Base-by-base conservation (phyloP, 495 filamentous ascomycete genomes). In the Evernia prunastri region DNA sequence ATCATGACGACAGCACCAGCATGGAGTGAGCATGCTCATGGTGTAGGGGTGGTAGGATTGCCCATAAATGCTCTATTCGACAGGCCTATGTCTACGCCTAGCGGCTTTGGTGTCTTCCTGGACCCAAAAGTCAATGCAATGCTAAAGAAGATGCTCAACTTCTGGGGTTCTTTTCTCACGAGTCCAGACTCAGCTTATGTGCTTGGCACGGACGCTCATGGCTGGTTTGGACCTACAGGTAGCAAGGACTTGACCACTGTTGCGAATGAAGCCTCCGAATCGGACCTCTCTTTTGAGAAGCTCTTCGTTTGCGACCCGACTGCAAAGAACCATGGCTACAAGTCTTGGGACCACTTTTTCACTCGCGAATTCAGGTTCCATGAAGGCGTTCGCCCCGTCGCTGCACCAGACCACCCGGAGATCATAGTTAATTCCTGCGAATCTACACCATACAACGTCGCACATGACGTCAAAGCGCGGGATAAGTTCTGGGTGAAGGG, bases 311-410 rank as follows among this genome's bases (percentile, higher is more conserved):
- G 82, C 66, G 78, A 87, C 33, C 79, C 82, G 0, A 66, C 63
- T 0, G 66, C 76, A 3, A 71, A 74, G 54, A 66, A 87, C 65
- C 75, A 82, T 70, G 88, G 88, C 27, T 79, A 78, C 72, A 80
- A 76, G 47, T 89, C 86, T 1, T 91, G 88, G 88, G 87, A 92
- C 64, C 78, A 86, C 62, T 92, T 90, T 76, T 92, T 92, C 75
- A 89, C 85, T 0, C 82, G 89, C 20, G 51, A 77, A 3, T 81
- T 89, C 59, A 76, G 76, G 36, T 39, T 39, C 36, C 10, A 39
- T 1, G 72, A 78, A 0, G 74, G 74, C 17, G 76, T 84, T 3
- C 81, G 88, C 0, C 87, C 87, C 5, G 73, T 90, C 0, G 76
- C 79, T 13, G 74, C 84, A 65, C n/a, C 31, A 58, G n/a, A 15